Conservation (phyloP, 1,284 basidiomycete genomes). For the Phellinidium pouzarii region DNA sequence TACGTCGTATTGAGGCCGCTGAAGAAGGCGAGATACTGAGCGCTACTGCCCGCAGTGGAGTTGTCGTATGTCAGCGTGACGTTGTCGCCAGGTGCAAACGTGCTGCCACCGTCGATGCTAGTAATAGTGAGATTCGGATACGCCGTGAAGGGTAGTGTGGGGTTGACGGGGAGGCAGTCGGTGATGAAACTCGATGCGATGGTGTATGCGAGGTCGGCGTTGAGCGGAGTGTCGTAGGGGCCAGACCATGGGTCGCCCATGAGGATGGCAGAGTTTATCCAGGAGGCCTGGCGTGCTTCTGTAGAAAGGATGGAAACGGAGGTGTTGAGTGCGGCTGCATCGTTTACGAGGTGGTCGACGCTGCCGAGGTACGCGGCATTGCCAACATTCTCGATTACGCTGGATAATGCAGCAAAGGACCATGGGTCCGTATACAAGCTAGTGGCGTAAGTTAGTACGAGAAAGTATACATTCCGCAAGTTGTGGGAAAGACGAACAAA, state of each 20-base stretch:
- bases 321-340: constrained; percentile 28
- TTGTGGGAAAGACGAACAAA: constrained; percentile 22
- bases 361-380: constrained; percentile 38
- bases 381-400: constrained; percentile 38
- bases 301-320: constrained; percentile 37
- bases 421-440: constrained; percentile 24
- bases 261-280: constrained; percentile 44
- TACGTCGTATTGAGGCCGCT: constrained; percentile 30
- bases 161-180: constrained; percentile 30
- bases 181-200: constrained; percentile 30
- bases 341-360: constrained; percentile 25
- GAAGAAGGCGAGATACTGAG: constrained; percentile 35
- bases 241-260: constrained; percentile 48
- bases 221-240: constrained; percentile 38
- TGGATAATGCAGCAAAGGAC: constrained; percentile 34
- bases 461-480: not conserved
- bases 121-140: constrained; percentile 33
- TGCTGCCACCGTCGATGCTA: not conserved
- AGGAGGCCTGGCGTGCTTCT: constrained; percentile 43
- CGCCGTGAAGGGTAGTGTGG: constrained; percentile 32
- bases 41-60: constrained; percentile 21
- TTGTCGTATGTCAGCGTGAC: constrained; percentile 28
- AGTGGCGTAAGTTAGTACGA: constrained; percentile 3
- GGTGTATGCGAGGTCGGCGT: constrained; percentile 26
- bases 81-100: constrained; percentile 23